Evolutionary conservation across 495 filamentous ascomycete species (phyloP), one percentile per base, ranked within the genome.

Genomic region (Bombardia bombarda): DNA sequence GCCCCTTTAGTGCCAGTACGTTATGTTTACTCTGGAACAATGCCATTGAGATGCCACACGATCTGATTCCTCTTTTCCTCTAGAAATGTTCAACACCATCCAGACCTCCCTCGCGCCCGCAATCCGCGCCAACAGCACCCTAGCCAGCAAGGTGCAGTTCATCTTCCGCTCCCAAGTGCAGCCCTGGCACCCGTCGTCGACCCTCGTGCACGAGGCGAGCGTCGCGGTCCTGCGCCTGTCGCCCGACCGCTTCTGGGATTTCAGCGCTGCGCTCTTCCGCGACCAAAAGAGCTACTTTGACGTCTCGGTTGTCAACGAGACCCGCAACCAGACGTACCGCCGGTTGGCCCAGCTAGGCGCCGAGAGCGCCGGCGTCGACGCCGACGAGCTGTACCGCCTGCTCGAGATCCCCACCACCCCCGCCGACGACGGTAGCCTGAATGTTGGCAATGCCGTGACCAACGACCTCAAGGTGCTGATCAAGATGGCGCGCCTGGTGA

Each of bases 171-270:
- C 90, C 51, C 90, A 95, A 56, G 79, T 95, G 50, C 90, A 97
- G 61, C 90, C 90, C 12, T 97, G 90, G 90, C 89, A 97, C 61
- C 90, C 90, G 10, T 86, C 84, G 34, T 87, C 82, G 17, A 95
- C 88, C 0, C 78, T 95, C 13, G 73, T 74, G 19, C 90, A 97
- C 64, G 90, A 96, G 72, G 87, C 90, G 30, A 90, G 69, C 7
- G 71, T 84, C 8, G 90, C 88, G 7, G 84, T 95, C 6, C 69
- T 86, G 32, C 74, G 68, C 19, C 49, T 86, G 1, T 61, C 80
- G 2, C 82, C 86, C 0, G 65, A 72, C 12, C 79, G 77, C 47
- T 95, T 90, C 70, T 90, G 79, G 78, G 66, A 71, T 9, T 95
- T 90, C 61, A 84, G 77, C 56, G 74, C 72, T 35, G 78, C 70